A percentile compares a stretch with the other conserved stretches of the same genome.
These are phyloP conservation scores for Mycena sp. DNA, from an alignment of 1,284 basidiomycete genomes.

Conservation along the genomic window DNA sequence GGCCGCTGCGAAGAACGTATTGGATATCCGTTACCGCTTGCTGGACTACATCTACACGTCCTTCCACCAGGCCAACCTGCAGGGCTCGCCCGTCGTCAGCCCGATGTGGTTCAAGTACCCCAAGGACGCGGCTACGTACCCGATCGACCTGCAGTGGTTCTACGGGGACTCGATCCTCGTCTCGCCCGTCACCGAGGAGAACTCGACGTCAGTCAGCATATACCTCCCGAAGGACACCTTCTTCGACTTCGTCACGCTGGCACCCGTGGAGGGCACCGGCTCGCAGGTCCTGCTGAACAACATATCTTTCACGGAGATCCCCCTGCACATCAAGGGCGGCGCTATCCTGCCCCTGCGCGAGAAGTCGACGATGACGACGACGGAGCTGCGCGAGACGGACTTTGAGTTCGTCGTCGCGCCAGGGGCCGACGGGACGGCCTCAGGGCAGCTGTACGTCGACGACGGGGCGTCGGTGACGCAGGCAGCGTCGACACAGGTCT, in stretches of 20 bases:
- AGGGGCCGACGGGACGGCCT: constrained; percentile 54
- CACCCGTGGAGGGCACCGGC: constrained; percentile 57
- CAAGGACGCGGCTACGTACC: constrained; percentile 63
- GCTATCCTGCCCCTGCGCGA: constrained; percentile 64
- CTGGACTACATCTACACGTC: constrained; percentile 80
- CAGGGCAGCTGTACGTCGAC: constrained; percentile 66
- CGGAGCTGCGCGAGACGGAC: constrained; percentile 59
- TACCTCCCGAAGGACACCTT: constrained; percentile 74
- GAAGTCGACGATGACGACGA: constrained; percentile 67
- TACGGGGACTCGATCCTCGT: constrained; percentile 74
- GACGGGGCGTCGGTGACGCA: constrained; percentile 67
- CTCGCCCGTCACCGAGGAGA: constrained; percentile 72
- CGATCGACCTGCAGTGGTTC: constrained; percentile 75
- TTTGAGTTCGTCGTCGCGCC: constrained; percentile 74
- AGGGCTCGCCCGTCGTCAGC: constrained; percentile 69
- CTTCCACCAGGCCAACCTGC: constrained; percentile 65
- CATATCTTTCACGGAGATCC: constrained; percentile 66
- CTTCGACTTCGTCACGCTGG: constrained; percentile 68
- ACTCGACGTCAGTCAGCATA: constrained; percentile 64
- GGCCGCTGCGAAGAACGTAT: constrained; percentile 65
- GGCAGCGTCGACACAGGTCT: constrained; percentile 51
- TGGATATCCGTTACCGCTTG: constrained; percentile 72
- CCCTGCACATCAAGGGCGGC: constrained; percentile 70
- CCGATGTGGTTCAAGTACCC: constrained; percentile 76
- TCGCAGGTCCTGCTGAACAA: constrained; percentile 55